phyloP scores from a whole-genome alignment of 306 rosid genomes.

The Abrus pulchellus region DNA sequence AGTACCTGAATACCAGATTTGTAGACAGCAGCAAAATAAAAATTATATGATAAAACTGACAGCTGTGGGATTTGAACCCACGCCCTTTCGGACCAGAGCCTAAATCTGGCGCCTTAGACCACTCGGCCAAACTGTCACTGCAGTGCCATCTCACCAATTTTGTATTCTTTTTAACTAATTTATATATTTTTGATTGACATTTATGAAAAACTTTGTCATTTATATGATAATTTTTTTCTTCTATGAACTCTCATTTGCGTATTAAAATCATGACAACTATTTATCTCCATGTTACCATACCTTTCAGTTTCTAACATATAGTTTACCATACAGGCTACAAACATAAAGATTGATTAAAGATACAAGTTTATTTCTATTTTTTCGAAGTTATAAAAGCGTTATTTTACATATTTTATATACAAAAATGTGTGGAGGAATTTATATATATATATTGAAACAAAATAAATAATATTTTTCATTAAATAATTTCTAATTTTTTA shows the following conservation, averaged over 20 bases:
- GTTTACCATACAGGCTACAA: not conserved
- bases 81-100: conserved; percentile 99
- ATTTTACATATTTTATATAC: not conserved
- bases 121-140: conserved; percentile 86
- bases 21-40: too few species aligned
- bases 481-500: not conserved
- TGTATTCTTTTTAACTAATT: too few species aligned
- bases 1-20: too few species aligned
- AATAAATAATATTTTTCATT: not conserved
- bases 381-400: not conserved
- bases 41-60: conserved; percentile 36
- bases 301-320: not conserved
- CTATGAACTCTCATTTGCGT: not conserved
- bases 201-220: not conserved
- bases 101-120: conserved; percentile 91
- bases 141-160: too few species aligned
- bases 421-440: not conserved
- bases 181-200: too few species aligned
- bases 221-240: not conserved
- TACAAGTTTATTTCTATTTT: not conserved
- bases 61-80: conserved; percentile 98
- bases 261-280: not conserved
- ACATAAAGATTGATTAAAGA: not conserved
- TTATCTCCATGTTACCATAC: not conserved
- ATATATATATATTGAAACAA: too few species aligned